Conservation (phyloP, 257 asterid genomes). For the Henckelia pumila region DNA sequence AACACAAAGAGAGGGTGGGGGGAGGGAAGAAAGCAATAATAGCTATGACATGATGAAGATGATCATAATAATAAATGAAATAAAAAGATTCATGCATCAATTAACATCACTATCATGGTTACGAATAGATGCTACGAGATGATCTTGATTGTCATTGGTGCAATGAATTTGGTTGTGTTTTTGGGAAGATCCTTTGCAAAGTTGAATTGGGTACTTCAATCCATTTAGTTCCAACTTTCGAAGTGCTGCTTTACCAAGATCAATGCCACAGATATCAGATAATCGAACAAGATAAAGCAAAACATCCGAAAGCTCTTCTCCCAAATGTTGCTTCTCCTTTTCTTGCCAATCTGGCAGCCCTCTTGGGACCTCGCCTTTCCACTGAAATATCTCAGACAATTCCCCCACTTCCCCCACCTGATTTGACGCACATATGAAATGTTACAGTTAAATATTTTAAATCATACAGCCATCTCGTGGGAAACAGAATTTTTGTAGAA, state of each 20-base stretch:
- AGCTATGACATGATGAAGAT: no score
- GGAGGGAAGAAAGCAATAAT: no score
- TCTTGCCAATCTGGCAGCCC: conserved; percentile 54
- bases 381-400: conserved; percentile 56
- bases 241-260: conserved; percentile 53
- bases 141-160: not conserved
- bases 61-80: no score
- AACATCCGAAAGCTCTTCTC: conserved; percentile 67
- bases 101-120: not conserved
- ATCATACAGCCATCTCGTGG: not conserved
- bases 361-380: conserved; percentile 61
- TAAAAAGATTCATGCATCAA: not conserved
- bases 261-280: conserved; percentile 59
- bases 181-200: conserved; percentile 42
- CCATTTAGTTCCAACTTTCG: conserved; percentile 53
- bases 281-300: conserved; percentile 51
- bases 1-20: not conserved
- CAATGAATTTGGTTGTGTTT: conserved; percentile 21
- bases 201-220: conserved; percentile 45
- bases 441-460: conserved; percentile 3
- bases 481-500: not conserved
- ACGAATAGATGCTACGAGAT: not conserved
- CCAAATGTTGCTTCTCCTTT: conserved; percentile 49
- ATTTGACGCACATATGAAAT: conserved; percentile 14
- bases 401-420: conserved; percentile 70